phyloP scores from a whole-genome alignment of 306 rosid species.

The Macrotyloma uniflorum region DNA sequence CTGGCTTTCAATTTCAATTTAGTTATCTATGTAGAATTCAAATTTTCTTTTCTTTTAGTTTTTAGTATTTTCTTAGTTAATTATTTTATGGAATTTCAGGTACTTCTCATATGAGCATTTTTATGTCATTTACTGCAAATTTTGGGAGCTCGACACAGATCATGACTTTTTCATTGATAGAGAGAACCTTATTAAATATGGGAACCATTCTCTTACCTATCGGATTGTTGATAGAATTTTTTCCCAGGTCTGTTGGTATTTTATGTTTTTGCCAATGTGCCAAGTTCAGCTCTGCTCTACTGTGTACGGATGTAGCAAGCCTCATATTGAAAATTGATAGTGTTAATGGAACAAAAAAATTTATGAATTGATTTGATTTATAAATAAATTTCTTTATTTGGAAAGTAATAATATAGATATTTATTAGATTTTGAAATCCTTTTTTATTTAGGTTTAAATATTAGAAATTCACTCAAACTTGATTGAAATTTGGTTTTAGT shows the following conservation, averaged over 20 bases:
- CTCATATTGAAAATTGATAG: constrained; percentile 13
- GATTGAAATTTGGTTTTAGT: constrained; percentile 13
- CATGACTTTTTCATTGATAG: constrained; percentile 96
- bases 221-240: constrained; percentile 99
- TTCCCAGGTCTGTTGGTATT: constrained; percentile 84
- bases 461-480: constrained; percentile 25
- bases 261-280: neutral
- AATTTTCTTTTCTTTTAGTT: neutral
- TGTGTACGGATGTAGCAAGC: neutral
- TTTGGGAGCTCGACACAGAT: constrained; percentile 99
- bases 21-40: neutral
- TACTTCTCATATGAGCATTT: constrained; percentile 98
- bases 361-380: constrained; percentile 23
- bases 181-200: constrained; percentile 99
- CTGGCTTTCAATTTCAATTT: constrained; percentile 23
- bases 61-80: constrained; percentile 19
- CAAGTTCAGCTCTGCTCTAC: constrained; percentile 31
- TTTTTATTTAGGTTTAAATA: neutral
- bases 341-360: constrained; percentile 4
- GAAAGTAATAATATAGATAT: constrained; percentile 2
- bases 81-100: constrained; percentile 44
- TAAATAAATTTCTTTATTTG: constrained; percentile 14
- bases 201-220: constrained; percentile 98
- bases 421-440: neutral
- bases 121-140: constrained; percentile 98